Evolutionary conservation across 2,329 filamentous ascomycete genomes (phyloP).

Genomic region (Pseudogymnoascus sp.): DNA sequence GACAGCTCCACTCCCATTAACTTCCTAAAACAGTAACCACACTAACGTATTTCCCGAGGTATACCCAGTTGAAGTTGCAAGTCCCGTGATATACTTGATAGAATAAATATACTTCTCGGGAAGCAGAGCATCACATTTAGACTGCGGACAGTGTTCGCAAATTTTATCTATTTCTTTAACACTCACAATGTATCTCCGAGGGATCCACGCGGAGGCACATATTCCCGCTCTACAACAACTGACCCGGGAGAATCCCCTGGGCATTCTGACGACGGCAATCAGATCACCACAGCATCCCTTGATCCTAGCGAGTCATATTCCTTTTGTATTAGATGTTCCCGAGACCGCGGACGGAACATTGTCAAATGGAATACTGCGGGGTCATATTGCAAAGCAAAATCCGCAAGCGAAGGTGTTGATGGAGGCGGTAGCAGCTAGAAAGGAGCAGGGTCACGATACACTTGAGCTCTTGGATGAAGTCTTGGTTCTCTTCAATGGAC

Average conservation of each 20-base stretch:
- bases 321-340: slow-evolving; percentile 49
- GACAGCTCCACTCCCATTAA: not conserved
- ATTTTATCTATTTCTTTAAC: not conserved
- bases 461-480: slow-evolving; percentile 44
- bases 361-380: slow-evolving; percentile 41
- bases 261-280: slow-evolving; percentile 58
- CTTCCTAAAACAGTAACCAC: not conserved
- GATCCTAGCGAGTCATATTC: slow-evolving; percentile 56
- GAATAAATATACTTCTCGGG: not conserved
- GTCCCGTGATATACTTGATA: not conserved
- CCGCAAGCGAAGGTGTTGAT: slow-evolving; percentile 58
- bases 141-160: not conserved
- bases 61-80: not conserved
- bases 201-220: slow-evolving; percentile 46
- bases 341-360: slow-evolving; percentile 33
- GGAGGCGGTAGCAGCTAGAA: slow-evolving; percentile 33
- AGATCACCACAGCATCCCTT: slow-evolving; percentile 41
- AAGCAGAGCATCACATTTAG: not conserved
- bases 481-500: slow-evolving; percentile 54
- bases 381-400: slow-evolving; percentile 57
- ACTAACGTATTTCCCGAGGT: not conserved
- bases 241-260: slow-evolving; percentile 55
- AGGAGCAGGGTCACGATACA: not conserved
- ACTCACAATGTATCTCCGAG: slow-evolving; percentile 51
- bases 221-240: slow-evolving; percentile 47